Evolutionary conservation across 306 rosid genomes (phyloP), one percentile per base, ranked within the genome.

Genomic region (Sindora glabra): DNA sequence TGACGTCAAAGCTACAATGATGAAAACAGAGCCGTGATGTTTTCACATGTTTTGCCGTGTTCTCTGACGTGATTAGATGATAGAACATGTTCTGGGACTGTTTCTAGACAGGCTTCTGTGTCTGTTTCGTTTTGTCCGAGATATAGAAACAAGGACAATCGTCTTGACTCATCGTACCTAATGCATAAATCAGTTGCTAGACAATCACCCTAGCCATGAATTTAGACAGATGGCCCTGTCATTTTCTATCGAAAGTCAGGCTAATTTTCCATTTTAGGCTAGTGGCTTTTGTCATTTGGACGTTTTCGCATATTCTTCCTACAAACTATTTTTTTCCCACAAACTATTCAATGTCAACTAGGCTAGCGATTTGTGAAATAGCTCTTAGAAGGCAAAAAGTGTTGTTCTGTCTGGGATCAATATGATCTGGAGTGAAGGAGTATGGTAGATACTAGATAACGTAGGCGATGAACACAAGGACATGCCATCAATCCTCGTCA

Each of bases 311-410:
- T 61, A 63, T 58, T 66, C 59, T 56, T 51, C 66, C 49, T 27
- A 13, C 0, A n/a, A 18, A 50, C 59, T 40, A 62, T 61, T 69
- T 58, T 66, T 55, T 56, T 51, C 66, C 49, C 22, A 13, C 0
- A n/a, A 18, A 50, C 59, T 67, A 18, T 72, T 62, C 7, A 40
- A 60, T n/a, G 59, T 67, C 82, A 72, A 71, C 63, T 66, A 66
- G 62, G 75, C 49, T 44, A n/a, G n/a, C 0, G 30, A 62, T 51
- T 27, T 44, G 0, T 63, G 7, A 64, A 42, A 46, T 74, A 56
- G 34, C 75, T 6, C 37, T 72, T 72, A 67, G 67, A 67, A n/a
- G n/a, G n/a, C n/a, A n/a, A n/a, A n/a, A n/a, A n/a, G n/a, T n/a
- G n/a, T n/a, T n/a, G n/a, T n/a, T n/a, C n/a, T n/a, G n/a, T n/a